These are phyloP conservation scores for Boletus reticulatus DNA, from an alignment of 768 basidiomycete genomes.

Conservation along the genomic window DNA sequence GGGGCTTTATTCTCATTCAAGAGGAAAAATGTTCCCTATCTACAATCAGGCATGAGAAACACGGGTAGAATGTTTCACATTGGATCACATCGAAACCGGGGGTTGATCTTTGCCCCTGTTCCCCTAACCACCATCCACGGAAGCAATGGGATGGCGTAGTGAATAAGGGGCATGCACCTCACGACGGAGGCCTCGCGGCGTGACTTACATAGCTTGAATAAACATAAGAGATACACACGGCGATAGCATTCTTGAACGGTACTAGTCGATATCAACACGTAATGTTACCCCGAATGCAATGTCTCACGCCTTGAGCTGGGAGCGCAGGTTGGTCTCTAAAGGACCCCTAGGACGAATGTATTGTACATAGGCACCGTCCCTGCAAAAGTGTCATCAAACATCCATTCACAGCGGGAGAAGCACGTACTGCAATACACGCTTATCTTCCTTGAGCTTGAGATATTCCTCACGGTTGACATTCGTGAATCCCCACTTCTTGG, in stretches of 20 bases:
- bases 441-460: slow-evolving; percentile 82
- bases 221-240: slow-evolving; percentile 11
- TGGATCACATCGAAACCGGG: slow-evolving; percentile 10
- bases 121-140: slow-evolving; percentile 70
- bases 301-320: slow-evolving; percentile 70
- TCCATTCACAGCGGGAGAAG: not conserved
- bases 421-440: slow-evolving; percentile 84
- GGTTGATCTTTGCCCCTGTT: slow-evolving; percentile 72
- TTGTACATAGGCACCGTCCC: slow-evolving; percentile 93
- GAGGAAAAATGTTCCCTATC: slow-evolving; percentile 19
- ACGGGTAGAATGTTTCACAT: slow-evolving; percentile 15
- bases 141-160: slow-evolving; percentile 59
- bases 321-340: slow-evolving; percentile 81
- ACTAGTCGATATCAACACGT: slow-evolving; percentile 14
- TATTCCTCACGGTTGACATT: slow-evolving; percentile 91
- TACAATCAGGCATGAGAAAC: slow-evolving; percentile 17
- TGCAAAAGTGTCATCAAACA: slow-evolving; percentile 1
- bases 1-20: not conserved
- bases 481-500: slow-evolving; percentile 99
- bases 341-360: slow-evolving; percentile 89
- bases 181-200: not conserved
- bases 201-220: slow-evolving; percentile 6
- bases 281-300: slow-evolving; percentile 4
- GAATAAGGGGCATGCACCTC: slow-evolving; percentile 57
- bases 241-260: slow-evolving; percentile 18